These are phyloP conservation scores for Keithomyces neogunnii DNA, from an alignment of 2,329 filamentous ascomycete species.

Conservation along the genomic window DNA sequence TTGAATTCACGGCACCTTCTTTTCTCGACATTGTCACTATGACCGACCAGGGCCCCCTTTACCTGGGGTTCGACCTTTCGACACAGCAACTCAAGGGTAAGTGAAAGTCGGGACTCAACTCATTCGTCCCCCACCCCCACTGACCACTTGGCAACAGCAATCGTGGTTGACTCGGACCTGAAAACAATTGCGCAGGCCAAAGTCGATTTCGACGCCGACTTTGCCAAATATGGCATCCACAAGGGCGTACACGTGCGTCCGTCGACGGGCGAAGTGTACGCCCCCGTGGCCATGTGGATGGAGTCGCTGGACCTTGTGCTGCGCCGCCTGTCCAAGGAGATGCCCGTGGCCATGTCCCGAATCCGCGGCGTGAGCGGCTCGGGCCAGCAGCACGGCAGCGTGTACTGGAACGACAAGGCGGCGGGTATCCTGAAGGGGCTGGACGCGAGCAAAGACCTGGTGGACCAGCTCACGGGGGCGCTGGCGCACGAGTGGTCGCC, in stretches of 20 bases:
- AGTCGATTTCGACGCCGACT: conserved; percentile 90
- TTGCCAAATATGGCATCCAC: conserved; percentile 65
- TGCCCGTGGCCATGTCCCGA: conserved; percentile 55
- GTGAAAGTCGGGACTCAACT: conserved; percentile 54
- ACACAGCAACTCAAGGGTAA: conserved; percentile 92
- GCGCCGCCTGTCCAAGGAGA: conserved; percentile 57
- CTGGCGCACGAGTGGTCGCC: conserved; percentile 84
- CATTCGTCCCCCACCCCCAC: not conserved
- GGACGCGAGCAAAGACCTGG: conserved; percentile 50
- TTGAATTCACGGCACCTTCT: too few relatives aligned
- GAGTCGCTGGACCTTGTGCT: conserved; percentile 87
- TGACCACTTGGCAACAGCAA: conserved; percentile 40
- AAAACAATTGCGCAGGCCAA: conserved; percentile 77
- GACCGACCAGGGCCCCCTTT: conserved; percentile 47
- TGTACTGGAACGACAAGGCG: conserved; percentile 76
- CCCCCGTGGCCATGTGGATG: conserved; percentile 89
- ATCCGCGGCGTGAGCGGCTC: conserved; percentile 82
- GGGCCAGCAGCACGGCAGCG: conserved; percentile 95
- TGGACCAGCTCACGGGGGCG: conserved; percentile 62
- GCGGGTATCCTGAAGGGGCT: conserved; percentile 55
- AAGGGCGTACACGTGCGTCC: conserved; percentile 86
- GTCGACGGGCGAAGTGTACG: conserved; percentile 79
- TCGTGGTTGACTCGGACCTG: conserved; percentile 77
- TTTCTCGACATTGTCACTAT: not conserved
- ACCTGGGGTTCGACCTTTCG: conserved; percentile 90